These are phyloP conservation scores for Phytopythium oedochilum DNA, from an alignment of 352 stramenopile genomes.

Conservation along the genomic window DNA sequence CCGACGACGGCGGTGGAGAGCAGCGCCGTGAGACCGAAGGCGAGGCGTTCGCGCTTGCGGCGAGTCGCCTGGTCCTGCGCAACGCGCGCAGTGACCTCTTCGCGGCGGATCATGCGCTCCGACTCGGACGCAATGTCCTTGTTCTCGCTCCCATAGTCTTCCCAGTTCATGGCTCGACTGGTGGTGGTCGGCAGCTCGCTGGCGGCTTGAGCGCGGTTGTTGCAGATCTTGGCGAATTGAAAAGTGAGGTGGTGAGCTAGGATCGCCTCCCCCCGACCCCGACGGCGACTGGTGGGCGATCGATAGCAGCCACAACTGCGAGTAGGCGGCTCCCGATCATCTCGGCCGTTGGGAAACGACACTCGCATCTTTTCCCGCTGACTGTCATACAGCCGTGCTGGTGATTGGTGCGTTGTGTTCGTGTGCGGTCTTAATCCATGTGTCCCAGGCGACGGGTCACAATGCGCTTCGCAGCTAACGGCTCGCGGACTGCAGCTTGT, in stretches of 20 bases:
- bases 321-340: not conserved
- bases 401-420: too few species aligned
- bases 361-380: not conserved
- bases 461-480: too few species aligned
- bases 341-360: not conserved
- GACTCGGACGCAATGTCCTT: constrained; percentile 3
- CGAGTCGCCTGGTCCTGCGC: not conserved
- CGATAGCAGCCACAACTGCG: not conserved
- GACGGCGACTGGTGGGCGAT: not conserved
- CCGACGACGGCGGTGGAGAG: constrained; percentile 10
- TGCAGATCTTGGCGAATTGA: not conserved
- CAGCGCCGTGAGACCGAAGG: constrained; percentile 8
- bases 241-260: not conserved
- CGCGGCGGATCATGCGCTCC: constrained; percentile 5
- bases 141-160: constrained; percentile 12
- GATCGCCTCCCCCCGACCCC: not conserved
- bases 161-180: constrained; percentile 10
- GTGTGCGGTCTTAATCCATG: too few species aligned
- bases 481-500: too few species aligned
- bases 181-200: not conserved
- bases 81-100: not conserved
- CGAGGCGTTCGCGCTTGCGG: constrained; percentile 8
- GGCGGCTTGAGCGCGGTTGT: not conserved
- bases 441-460: too few species aligned
- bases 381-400: too few species aligned